A percentile compares a stretch with the other conserved stretches of the same genome.
Conservation (phyloP, 2,329 filamentous ascomycete genomes). For the Byssochlamys sp. region DNA sequence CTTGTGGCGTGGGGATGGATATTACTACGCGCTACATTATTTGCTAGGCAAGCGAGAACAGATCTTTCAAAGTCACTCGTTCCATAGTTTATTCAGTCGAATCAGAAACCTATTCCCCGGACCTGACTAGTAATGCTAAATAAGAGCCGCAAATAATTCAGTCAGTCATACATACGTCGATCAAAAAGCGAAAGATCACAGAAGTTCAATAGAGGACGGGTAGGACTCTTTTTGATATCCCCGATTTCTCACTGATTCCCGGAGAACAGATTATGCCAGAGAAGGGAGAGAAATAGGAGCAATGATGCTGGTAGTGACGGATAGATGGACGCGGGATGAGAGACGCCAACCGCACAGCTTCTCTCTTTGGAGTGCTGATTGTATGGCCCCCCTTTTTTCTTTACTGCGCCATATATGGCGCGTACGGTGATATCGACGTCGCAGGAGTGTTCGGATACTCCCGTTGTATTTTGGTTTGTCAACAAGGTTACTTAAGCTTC, state of each 20-base stretch:
- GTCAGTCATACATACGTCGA: not conserved
- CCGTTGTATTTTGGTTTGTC: not conserved
- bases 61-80: not conserved
- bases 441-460: not conserved
- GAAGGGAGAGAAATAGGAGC: not conserved
- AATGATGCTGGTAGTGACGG: not conserved
- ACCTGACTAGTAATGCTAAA: not conserved
- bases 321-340: not conserved
- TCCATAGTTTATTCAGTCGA: not conserved
- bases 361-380: too few species aligned
- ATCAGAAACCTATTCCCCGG: not conserved
- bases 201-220: not conserved
- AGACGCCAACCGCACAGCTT: not conserved
- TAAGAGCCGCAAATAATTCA: not conserved
- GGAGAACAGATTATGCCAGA: not conserved
- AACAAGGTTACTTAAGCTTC: constrained; percentile 39
- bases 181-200: not conserved
- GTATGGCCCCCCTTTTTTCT: not conserved
- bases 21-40: not conserved
- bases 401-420: not conserved
- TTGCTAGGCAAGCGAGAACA: not conserved
- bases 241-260: not conserved
- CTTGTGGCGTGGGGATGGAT: not conserved
- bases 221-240: not conserved
- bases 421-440: not conserved